A percentile compares a stretch with the other conserved stretches of the same genome.
Evolutionary conservation across 495 filamentous ascomycete genomes (phyloP).

Genomic region (Penicillium ochrochloron): DNA sequence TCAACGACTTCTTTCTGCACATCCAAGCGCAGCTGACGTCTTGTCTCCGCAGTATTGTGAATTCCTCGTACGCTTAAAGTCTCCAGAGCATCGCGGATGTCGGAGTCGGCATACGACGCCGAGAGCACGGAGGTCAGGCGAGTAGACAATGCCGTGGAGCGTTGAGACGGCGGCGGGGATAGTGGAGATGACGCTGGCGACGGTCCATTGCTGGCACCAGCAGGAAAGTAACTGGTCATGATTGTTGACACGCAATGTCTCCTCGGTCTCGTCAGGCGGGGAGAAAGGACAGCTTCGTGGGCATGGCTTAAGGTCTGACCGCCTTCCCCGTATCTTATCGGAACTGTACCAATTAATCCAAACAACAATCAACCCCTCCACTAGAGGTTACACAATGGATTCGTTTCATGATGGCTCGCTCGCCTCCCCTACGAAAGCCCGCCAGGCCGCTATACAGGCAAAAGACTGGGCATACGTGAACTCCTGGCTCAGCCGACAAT

Average conservation of each 20-base stretch:
- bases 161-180: slow-evolving; percentile 41
- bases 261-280: slow-evolving; percentile 16
- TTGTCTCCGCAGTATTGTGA: slow-evolving; percentile 76
- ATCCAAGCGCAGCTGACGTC: slow-evolving; percentile 79
- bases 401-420: slow-evolving; percentile 47
- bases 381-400: slow-evolving; percentile 14
- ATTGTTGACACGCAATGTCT: slow-evolving; percentile 19
- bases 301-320: slow-evolving; percentile 22
- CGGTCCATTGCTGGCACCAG: slow-evolving; percentile 36
- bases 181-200: slow-evolving; percentile 40
- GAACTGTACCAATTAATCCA: slow-evolving; percentile 16
- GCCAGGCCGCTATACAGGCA: slow-evolving; percentile 57
- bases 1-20: slow-evolving; percentile 92
- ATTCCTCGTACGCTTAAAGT: slow-evolving; percentile 74
- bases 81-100: slow-evolving; percentile 84
- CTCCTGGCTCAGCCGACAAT: slow-evolving; percentile 75
- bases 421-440: slow-evolving; percentile 52
- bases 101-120: slow-evolving; percentile 87
- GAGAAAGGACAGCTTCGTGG: slow-evolving; percentile 26
- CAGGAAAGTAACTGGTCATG: slow-evolving; percentile 51
- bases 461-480: slow-evolving; percentile 91
- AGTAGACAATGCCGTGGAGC: slow-evolving; percentile 68
- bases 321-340: slow-evolving; percentile 34
- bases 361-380: slow-evolving; percentile 2
- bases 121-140: slow-evolving; percentile 87